Base-by-base conservation (phyloP, 805 yeast genomes). In the Sugiyamaella valdiviana region DNA sequence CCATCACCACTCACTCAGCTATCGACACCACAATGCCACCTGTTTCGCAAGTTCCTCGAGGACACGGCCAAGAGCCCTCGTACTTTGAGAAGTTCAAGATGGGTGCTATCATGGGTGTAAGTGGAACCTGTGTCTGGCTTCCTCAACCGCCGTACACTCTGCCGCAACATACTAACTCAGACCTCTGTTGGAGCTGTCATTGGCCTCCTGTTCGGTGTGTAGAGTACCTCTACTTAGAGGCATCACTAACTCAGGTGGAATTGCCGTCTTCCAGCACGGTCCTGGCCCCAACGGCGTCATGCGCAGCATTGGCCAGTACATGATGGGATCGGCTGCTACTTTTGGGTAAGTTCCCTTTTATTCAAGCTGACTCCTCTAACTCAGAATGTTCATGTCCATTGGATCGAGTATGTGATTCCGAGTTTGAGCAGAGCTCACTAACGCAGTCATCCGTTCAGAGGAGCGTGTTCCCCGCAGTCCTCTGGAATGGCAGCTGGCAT, bases 281-380 rank as follows among this genome's bases (percentile, higher is more conserved):
- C 93, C 99, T n/a, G 96, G 96, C 12, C 99, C 99, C 43, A 85
- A 87, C 63, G 99, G 99, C 49, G 87, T 87, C 49, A 85, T 93
- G 82, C 83, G 96, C 71, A 91, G 97, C 1, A 72, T 93, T 63
- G 98, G 99, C 49, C 96, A 91, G 70, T 93, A 90, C 69, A 90
- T 93, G 69, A 83, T 85, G 60, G 97, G 97, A 48, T 87, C 96
- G 4, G 96, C 96, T 2, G 96, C 95, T 43, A 91, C 97, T 9
- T 91, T 93, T 68, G 97, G 97, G 66, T 62, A 45, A 46, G 65
- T 58, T 10, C 19, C 17, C 5, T 37, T 20, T 36, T 2, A 35
- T 14, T 20, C 19, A n/a, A 14, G 23, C 12, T 36, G n/a, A n/a
- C 14, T 12, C 7, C 5, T 9, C 44, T 41, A 41, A 24, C 37